phyloP scores from a whole-genome alignment of 192 early-diverging fungal genomes.

The Backusella westeae region DNA sequence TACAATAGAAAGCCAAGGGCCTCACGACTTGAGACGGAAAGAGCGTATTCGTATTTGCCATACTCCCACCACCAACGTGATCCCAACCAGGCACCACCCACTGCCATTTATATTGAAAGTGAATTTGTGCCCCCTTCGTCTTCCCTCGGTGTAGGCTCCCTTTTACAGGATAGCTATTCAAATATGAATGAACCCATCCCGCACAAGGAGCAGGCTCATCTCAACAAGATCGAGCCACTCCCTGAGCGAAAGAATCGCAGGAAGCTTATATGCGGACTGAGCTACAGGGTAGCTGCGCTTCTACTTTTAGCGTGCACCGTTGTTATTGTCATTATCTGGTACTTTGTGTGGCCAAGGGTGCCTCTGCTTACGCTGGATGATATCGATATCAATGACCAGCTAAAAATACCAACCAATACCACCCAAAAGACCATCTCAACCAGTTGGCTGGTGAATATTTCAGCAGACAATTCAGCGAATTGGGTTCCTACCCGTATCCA shows the following conservation, averaged over 20 bases:
- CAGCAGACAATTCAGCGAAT: slow-evolving; percentile 25
- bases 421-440: slow-evolving; percentile 10
- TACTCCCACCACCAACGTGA: slow-evolving; percentile 20
- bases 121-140: neutral
- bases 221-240: neutral
- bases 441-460: slow-evolving; percentile 27
- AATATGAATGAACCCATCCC: neutral
- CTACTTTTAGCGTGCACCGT: neutral
- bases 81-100: neutral
- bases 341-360: slow-evolving; percentile 24
- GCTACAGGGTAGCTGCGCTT: neutral
- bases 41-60: slow-evolving; percentile 21
- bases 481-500: slow-evolving; percentile 28
- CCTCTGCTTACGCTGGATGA: slow-evolving; percentile 3
- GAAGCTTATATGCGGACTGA: neutral
- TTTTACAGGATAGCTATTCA: slow-evolving; percentile 1
- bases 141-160: neutral
- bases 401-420: neutral
- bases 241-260: slow-evolving; percentile 5
- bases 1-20: neutral
- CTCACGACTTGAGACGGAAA: neutral
- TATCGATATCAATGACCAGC: neutral
- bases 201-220: neutral
- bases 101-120: slow-evolving; percentile 15
- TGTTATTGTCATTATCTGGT: slow-evolving; percentile 16